A percentile compares a stretch with the other conserved stretches of the same genome.
These are phyloP conservation scores for Austroboletus festivus DNA, from an alignment of 768 basidiomycete genomes.

Conservation along the genomic window DNA sequence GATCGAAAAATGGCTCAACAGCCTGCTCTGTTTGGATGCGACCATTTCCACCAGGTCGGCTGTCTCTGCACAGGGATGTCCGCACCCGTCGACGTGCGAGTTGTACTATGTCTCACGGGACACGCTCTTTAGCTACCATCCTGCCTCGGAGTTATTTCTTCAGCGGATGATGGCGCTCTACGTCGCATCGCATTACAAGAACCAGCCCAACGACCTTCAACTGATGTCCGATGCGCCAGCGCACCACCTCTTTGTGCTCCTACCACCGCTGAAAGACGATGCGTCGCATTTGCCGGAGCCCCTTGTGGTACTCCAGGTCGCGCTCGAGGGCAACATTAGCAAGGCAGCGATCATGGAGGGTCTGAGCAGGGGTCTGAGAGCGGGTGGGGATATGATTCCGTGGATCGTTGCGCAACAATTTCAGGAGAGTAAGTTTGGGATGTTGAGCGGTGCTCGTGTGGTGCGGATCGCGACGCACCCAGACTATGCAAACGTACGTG, in stretches of 20 bases:
- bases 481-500: slow-evolving; percentile 82
- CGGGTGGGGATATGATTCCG: slow-evolving; percentile 96
- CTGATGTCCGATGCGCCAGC: slow-evolving; percentile 95
- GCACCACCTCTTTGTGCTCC: slow-evolving; percentile 92
- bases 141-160: slow-evolving; percentile 94
- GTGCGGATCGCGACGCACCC: slow-evolving; percentile 96
- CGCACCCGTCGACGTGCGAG: slow-evolving; percentile 91
- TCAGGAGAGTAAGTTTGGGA: slow-evolving; percentile 92
- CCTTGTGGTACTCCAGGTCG: slow-evolving; percentile 92
- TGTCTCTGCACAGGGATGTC: slow-evolving; percentile 66
- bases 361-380: slow-evolving; percentile 75
- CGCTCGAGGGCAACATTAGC: slow-evolving; percentile 90
- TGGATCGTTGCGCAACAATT: slow-evolving; percentile 95
- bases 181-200: slow-evolving; percentile 98
- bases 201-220: slow-evolving; percentile 98
- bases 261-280: slow-evolving; percentile 89
- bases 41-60: slow-evolving; percentile 51
- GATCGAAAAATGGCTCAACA: slow-evolving; percentile 93
- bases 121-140: slow-evolving; percentile 95
- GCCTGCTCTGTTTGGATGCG: slow-evolving; percentile 87
- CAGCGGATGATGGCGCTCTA: slow-evolving; percentile 99
- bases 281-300: slow-evolving; percentile 92
- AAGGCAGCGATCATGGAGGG: slow-evolving; percentile 84
- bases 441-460: slow-evolving; percentile 85
- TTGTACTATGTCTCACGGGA: slow-evolving; percentile 95